A percentile compares a stretch with the other conserved stretches of the same genome.
phyloP scores from a whole-genome alignment of 2,329 filamentous ascomycete genomes.

The Ophidiomyces ophidiicola region DNA sequence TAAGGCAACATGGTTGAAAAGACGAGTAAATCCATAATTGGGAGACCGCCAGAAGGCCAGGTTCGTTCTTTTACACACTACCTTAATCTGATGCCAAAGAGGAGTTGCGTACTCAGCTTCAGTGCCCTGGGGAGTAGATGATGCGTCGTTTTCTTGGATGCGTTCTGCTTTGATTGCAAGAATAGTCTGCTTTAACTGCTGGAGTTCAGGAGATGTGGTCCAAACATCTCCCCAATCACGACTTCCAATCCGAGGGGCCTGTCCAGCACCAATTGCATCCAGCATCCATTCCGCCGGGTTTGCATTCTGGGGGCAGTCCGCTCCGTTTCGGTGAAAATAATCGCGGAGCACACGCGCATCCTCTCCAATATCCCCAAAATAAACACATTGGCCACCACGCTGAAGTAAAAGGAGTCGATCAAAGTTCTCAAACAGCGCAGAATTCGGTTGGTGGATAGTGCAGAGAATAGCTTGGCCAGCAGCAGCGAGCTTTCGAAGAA shows the following conservation, averaged over 20 bases:
- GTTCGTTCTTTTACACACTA: conserved; percentile 61
- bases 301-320: conserved; percentile 47
- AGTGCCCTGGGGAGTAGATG: conserved; percentile 32
- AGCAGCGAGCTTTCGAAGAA: conserved; percentile 80
- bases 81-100: conserved; percentile 61
- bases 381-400: conserved; percentile 53
- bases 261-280: conserved; percentile 50
- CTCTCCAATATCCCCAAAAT: conserved; percentile 55
- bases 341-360: conserved; percentile 45
- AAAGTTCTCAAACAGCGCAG: conserved; percentile 84
- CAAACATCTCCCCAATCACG: conserved; percentile 45
- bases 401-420: conserved; percentile 54
- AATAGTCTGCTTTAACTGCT: conserved; percentile 48
- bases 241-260: conserved; percentile 57
- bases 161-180: conserved; percentile 45
- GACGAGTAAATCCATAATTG: conserved; percentile 76
- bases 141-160: conserved; percentile 42
- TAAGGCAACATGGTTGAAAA: conserved; percentile 74
- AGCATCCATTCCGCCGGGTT: conserved; percentile 72
- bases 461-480: conserved; percentile 88
- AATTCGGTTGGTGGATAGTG: conserved; percentile 94
- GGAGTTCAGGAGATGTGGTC: conserved; percentile 44
- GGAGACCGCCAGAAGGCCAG: conserved; percentile 73
- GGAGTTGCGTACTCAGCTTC: conserved; percentile 76
- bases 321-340: conserved; percentile 56